Percentiles rank a stretch among this genome's conserved stretches.
Evolutionary conservation across 345 rosid species (phyloP).

Genomic region (Iberis pinnata): DNA sequence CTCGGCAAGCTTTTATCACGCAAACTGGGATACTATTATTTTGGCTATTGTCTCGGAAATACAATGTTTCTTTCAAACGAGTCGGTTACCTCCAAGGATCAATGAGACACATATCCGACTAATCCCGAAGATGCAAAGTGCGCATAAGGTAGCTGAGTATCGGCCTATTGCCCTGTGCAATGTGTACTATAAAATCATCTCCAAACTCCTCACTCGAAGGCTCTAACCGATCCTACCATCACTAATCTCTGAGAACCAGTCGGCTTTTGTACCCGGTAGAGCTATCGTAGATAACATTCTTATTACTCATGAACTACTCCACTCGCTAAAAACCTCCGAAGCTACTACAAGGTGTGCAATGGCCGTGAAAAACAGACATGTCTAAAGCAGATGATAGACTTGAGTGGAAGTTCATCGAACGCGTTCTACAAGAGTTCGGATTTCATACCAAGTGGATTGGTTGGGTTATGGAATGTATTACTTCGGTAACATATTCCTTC

Average conservation of each 20-base stretch:
- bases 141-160: no score
- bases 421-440: background rate
- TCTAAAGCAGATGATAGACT: background rate
- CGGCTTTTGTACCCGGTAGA: background rate
- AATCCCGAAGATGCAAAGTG: no score
- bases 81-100: no score
- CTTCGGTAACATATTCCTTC: background rate
- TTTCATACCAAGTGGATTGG: background rate
- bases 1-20: no score
- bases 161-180: background rate
- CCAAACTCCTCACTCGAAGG: background rate
- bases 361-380: background rate
- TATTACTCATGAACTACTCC: background rate
- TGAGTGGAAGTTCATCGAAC: background rate
- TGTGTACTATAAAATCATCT: background rate
- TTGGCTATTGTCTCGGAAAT: no score
- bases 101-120: no score
- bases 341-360: background rate
- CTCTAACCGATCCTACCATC: background rate
- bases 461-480: background rate
- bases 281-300: background rate
- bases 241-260: background rate
- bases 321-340: background rate
- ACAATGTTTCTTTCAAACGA: no score
- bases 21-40: no score